phyloP scores from a whole-genome alignment of 1,284 basidiomycete genomes.

The Puccinia triticina region DNA sequence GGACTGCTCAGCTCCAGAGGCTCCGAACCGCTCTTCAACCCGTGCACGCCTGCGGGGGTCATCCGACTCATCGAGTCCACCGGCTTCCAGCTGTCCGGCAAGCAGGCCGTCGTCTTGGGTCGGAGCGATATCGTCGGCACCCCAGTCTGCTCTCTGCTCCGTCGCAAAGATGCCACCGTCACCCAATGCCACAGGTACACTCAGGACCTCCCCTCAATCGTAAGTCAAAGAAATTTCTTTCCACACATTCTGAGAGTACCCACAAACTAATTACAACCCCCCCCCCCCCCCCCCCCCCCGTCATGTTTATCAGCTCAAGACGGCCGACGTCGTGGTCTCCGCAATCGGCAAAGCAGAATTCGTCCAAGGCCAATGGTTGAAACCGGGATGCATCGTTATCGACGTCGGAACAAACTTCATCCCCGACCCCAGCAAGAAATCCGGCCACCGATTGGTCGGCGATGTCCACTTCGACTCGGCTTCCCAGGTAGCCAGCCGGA shows the following conservation, averaged over 20 bases:
- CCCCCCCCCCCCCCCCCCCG: too few relatives aligned
- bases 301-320: constrained; percentile 67
- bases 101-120: constrained; percentile 88
- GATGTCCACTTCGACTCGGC: constrained; percentile 89
- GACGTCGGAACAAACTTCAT: constrained; percentile 98
- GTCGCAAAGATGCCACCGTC: constrained; percentile 89
- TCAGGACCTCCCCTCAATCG: constrained; percentile 75
- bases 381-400: constrained; percentile 88
- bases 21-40: constrained; percentile 84
- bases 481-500: constrained; percentile 75
- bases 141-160: constrained; percentile 86
- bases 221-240: constrained; percentile 62
- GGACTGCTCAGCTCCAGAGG: constrained; percentile 90
- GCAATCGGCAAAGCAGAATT: constrained; percentile 91
- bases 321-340: constrained; percentile 87
- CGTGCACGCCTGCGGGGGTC: constrained; percentile 93
- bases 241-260: constrained; percentile 12
- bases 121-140: constrained; percentile 98
- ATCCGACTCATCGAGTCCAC: constrained; percentile 78
- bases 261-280: too few relatives aligned
- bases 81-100: constrained; percentile 58
- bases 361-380: constrained; percentile 92
- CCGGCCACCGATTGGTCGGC: constrained; percentile 91
- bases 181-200: constrained; percentile 96
- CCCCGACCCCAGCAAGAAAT: constrained; percentile 89